These are phyloP conservation scores for Jamesozyma lodderae DNA, from an alignment of 805 yeast genomes.

Conservation along the genomic window DNA sequence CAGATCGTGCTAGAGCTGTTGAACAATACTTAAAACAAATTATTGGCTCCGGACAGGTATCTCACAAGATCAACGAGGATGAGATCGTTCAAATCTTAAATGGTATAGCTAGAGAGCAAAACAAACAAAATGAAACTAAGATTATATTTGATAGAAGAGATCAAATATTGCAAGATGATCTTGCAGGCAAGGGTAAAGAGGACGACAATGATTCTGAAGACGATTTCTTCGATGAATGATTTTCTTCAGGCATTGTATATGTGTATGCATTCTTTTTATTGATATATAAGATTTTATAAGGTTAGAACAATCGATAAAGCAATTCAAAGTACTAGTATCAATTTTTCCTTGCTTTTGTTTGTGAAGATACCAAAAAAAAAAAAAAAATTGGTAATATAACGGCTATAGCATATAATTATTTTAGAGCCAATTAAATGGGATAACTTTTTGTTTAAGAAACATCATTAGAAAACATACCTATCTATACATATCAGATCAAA, in stretches of 20 bases:
- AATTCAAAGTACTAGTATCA: no score
- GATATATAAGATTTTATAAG: not conserved
- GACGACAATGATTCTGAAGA: conserved; percentile 35
- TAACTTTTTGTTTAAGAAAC: no score
- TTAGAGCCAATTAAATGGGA: no score
- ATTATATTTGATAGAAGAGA: conserved; percentile 53
- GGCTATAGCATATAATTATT: no score
- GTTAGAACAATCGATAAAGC: no score
- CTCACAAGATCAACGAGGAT: conserved; percentile 62
- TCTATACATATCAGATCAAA: no score
- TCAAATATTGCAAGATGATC: conserved; percentile 30
- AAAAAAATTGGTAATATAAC: no score
- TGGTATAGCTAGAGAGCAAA: conserved; percentile 68
- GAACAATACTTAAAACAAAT: conserved; percentile 69
- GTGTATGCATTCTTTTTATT: not conserved
- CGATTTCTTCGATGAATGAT: conserved; percentile 37
- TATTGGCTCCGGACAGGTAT: conserved; percentile 66
- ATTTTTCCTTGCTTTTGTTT: no score
- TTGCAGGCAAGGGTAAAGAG: conserved; percentile 30
- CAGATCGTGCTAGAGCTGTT: conserved; percentile 83
- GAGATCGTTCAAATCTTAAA: conserved; percentile 79
- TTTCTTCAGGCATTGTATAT: no score
- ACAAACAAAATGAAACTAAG: conserved; percentile 51
- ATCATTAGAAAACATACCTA: no score
- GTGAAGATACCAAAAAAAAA: no score